phyloP scores from a whole-genome alignment of 345 rosid species.

The Syzygium jambos region DNA sequence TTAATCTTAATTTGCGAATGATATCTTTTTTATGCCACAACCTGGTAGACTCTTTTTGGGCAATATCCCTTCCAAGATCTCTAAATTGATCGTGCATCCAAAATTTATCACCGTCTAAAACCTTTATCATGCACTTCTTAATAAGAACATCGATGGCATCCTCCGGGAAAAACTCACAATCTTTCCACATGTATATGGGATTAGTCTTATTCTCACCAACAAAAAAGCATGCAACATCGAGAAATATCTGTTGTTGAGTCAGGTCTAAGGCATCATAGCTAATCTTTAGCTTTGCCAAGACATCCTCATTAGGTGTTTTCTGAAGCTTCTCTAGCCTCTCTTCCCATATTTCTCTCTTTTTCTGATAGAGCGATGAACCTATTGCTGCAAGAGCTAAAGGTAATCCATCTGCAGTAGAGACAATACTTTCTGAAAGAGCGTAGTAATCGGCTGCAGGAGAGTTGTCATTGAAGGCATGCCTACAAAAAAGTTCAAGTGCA shows the following conservation, averaged over 20 bases:
- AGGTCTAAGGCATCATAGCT: background rate
- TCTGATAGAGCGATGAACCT: rapidly evolving
- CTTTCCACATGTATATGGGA: background rate
- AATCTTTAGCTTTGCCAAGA: background rate
- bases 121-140: rapidly evolving
- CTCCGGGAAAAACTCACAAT: rapidly evolving
- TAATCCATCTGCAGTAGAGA: no score
- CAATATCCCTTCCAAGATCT: no score
- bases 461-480: no score
- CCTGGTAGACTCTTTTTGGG: no score
- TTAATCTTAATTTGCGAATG: no score
- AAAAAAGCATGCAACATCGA: background rate
- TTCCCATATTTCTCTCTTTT: background rate
- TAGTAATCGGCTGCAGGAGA: rapidly evolving
- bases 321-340: rapidly evolving
- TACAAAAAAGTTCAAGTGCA: no score
- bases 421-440: rapidly evolving
- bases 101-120: no score
- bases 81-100: no score
- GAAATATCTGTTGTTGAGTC: rapidly evolving
- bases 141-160: rapidly evolving
- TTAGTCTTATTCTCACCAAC: background rate
- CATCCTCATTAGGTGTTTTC: rapidly evolving
- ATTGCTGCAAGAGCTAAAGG: no score
- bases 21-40: no score